Conservation (phyloP, 1,139 yeast genomes). For the Suzukiozyma palmioleophila region DNA sequence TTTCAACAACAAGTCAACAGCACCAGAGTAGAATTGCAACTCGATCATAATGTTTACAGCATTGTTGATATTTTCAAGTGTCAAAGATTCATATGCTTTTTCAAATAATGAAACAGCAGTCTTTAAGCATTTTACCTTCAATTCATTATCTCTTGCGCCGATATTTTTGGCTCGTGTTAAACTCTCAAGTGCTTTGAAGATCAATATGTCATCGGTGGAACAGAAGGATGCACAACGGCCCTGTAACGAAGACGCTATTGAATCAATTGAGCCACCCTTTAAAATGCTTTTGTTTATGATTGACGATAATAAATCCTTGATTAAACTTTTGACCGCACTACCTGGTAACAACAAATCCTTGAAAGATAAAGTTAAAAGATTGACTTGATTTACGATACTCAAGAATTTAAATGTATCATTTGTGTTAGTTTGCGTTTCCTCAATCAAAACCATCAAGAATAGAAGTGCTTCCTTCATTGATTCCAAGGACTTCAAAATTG, state of each 20-base stretch:
- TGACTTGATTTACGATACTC: slow-evolving; percentile 60
- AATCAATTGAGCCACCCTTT: slow-evolving; percentile 90
- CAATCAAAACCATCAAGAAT: slow-evolving; percentile 74
- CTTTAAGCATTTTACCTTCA: slow-evolving; percentile 63
- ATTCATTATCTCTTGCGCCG: slow-evolving; percentile 65
- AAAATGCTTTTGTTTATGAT: slow-evolving; percentile 84
- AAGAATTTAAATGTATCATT: slow-evolving; percentile 70
- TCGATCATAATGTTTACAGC: slow-evolving; percentile 76
- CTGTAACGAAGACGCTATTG: slow-evolving; percentile 82
- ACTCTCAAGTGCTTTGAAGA: slow-evolving; percentile 91
- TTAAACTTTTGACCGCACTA: slow-evolving; percentile 56
- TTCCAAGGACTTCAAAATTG: slow-evolving; percentile 69
- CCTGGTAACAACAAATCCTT: slow-evolving; percentile 74
- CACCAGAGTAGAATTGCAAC: slow-evolving; percentile 77
- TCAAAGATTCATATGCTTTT: slow-evolving; percentile 73
- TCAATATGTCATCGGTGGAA: slow-evolving; percentile 87
- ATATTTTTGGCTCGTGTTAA: slow-evolving; percentile 80
- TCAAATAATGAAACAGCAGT: slow-evolving; percentile 76
- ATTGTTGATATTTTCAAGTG: slow-evolving; percentile 76
- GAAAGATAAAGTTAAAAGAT: slow-evolving; percentile 63
- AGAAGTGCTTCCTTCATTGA: slow-evolving; percentile 89
- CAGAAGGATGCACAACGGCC: slow-evolving; percentile 95
- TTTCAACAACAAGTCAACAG: slow-evolving; percentile 76
- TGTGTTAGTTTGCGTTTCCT: slow-evolving; percentile 55
- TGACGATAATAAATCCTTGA: slow-evolving; percentile 83